Evolutionary conservation across 2,329 filamentous ascomycete genomes (phyloP).

Genomic region (Beauveria brongniartii): DNA sequence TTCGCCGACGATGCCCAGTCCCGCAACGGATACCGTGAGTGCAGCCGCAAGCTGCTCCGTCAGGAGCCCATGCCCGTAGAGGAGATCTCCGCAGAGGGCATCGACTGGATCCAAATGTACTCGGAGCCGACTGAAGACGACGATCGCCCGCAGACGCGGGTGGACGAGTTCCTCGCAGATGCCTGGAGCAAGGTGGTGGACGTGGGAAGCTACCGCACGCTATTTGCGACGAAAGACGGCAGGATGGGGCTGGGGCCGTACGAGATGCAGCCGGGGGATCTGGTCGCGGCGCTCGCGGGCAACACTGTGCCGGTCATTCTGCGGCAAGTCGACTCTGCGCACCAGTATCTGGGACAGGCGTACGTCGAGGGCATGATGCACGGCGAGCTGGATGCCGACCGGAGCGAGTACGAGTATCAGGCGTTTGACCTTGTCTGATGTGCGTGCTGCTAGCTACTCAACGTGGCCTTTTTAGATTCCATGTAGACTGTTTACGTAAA

Average conservation of each 20-base stretch:
- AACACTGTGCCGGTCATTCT: background rate
- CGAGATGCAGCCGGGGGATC: background rate
- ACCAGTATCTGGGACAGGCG: background rate
- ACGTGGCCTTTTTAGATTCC: background rate
- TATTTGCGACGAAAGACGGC: background rate
- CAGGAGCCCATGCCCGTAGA: background rate
- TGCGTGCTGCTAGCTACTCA: background rate
- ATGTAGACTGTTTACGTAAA: background rate
- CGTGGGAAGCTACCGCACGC: background rate
- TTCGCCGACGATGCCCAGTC: background rate
- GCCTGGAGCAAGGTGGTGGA: background rate
- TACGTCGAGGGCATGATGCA: conserved; percentile 1
- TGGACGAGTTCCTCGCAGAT: background rate
- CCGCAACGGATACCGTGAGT: background rate
- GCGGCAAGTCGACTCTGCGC: background rate
- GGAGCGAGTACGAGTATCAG: background rate
- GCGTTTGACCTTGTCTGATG: background rate
- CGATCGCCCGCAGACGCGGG: background rate
- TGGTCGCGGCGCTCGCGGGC: background rate
- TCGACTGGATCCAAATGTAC: background rate
- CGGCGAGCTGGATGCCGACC: background rate
- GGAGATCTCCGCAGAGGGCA: background rate
- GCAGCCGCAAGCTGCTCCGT: background rate
- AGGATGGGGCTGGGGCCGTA: background rate
- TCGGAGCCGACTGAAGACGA: background rate